A percentile compares a stretch with the other conserved stretches of the same genome.
Conservation (phyloP, 371 early-diverging fungal genomes). For the Mortierella sp. region DNA sequence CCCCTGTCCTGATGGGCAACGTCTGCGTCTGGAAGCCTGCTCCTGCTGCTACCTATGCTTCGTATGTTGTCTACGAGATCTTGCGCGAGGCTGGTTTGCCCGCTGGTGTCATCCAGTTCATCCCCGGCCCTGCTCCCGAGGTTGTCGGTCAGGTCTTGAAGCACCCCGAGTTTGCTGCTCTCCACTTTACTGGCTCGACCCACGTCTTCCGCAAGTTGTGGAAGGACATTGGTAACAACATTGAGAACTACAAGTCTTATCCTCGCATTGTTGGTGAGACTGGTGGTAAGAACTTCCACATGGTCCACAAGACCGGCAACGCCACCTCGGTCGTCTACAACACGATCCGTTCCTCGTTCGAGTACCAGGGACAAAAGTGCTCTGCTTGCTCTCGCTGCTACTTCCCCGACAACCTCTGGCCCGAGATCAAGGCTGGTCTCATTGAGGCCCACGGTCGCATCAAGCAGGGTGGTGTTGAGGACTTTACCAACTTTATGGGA, state of each 20-base stretch:
- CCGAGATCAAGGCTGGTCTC: conserved; percentile 77
- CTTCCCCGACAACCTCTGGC: conserved; percentile 86
- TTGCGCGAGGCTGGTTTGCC: conserved; percentile 97
- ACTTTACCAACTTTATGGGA: conserved; percentile 72
- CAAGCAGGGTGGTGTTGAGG: conserved; percentile 86
- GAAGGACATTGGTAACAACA: conserved; percentile 91
- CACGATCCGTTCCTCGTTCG: conserved; percentile 94
- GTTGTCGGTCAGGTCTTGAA: conserved; percentile 78
- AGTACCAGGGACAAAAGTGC: conserved; percentile 98
- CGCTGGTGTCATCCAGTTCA: conserved; percentile 96
- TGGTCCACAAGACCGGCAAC: conserved; percentile 86
- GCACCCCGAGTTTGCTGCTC: conserved; percentile 93
- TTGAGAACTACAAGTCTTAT: conserved; percentile 90
- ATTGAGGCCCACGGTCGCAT: conserved; percentile 76
- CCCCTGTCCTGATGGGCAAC: conserved; percentile 98
- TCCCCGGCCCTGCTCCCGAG: conserved; percentile 90
- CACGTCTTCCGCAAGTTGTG: conserved; percentile 94
- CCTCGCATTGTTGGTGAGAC: conserved; percentile 99
- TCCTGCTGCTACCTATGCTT: conserved; percentile 87
- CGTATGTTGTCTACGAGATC: conserved; percentile 91
- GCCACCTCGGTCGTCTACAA: conserved; percentile 72
- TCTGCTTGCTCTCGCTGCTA: conserved; percentile 94
- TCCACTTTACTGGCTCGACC: conserved; percentile 98
- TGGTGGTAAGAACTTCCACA: conserved; percentile 98
- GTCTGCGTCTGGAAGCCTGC: conserved; percentile 98